These are phyloP conservation scores for Kwoniella sp. DNA, from an alignment of 768 basidiomycete genomes.

Conservation along the genomic window DNA sequence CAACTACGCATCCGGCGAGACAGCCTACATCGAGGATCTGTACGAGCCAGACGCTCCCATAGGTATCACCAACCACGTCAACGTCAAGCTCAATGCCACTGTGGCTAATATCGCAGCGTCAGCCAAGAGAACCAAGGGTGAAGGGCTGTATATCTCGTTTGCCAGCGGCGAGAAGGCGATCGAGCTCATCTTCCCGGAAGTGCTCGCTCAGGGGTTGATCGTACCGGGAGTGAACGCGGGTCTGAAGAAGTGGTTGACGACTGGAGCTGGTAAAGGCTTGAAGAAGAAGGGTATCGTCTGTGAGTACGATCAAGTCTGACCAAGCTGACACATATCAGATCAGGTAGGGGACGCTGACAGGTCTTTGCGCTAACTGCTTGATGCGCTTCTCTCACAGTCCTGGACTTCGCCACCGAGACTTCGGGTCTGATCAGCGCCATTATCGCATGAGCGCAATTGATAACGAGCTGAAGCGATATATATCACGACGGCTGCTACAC, in stretches of 20 bases:
- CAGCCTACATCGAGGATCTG: conserved; percentile 19
- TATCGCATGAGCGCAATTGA: conserved; percentile 14
- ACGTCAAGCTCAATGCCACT: conserved; percentile 13
- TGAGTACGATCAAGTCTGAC: conserved; percentile 9
- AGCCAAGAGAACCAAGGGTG: conserved; percentile 1
- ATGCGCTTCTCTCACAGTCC: conserved; percentile 3
- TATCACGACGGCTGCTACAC: too few species aligned
- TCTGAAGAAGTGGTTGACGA: conserved; percentile 13
- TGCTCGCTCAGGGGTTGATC: conserved; percentile 15
- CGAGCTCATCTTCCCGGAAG: conserved; percentile 10
- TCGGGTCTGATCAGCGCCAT: conserved; percentile 20
- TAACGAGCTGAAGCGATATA: not conserved
- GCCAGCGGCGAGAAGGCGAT: conserved; percentile 10
- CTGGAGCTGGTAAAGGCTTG: conserved; percentile 15
- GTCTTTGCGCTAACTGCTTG: not conserved
- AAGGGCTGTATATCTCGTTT: conserved; percentile 17
- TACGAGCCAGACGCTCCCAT: conserved; percentile 11
- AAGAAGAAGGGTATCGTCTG: conserved; percentile 24
- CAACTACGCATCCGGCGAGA: not conserved
- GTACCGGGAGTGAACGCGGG: conserved; percentile 18
- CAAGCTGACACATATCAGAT: not conserved
- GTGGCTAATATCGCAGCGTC: conserved; percentile 2
- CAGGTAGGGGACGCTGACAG: too few species aligned
- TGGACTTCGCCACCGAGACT: conserved; percentile 18
- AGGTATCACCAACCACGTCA: conserved; percentile 14